These are phyloP conservation scores for Boletus subparvulus DNA, from an alignment of 768 basidiomycete genomes.

Conservation along the genomic window DNA sequence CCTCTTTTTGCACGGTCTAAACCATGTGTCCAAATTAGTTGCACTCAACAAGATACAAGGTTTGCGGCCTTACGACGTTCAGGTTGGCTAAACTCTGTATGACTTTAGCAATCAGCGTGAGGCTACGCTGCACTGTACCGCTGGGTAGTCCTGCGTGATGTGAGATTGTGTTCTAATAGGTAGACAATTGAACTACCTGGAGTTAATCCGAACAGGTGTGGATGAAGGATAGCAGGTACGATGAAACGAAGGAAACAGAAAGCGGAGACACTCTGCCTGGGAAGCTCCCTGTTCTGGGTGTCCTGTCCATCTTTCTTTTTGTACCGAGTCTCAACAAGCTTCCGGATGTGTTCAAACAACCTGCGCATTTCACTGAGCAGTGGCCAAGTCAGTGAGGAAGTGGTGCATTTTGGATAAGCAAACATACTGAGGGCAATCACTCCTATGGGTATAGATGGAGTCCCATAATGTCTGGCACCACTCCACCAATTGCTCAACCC, in stretches of 20 bases:
- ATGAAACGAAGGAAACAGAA: slow-evolving; percentile 90
- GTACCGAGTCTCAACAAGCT: slow-evolving; percentile 69
- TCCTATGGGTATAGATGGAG: slow-evolving; percentile 70
- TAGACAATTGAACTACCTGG: slow-evolving; percentile 50
- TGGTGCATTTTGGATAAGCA: slow-evolving; percentile 15
- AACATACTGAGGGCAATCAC: slow-evolving; percentile 71
- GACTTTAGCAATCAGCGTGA: slow-evolving; percentile 86
- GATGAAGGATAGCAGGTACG: slow-evolving; percentile 86
- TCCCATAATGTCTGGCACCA: slow-evolving; percentile 85
- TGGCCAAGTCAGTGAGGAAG: slow-evolving; percentile 4
- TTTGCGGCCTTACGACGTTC: slow-evolving; percentile 53
- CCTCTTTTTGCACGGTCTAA: slow-evolving; percentile 69
- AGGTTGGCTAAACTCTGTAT: slow-evolving; percentile 87
- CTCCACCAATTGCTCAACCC: slow-evolving; percentile 63
- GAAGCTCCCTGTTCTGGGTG: slow-evolving; percentile 54
- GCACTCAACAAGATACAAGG: neutral
- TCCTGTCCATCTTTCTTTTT: slow-evolving; percentile 40
- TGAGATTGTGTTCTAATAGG: slow-evolving; percentile 7
- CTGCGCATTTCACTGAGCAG: slow-evolving; percentile 63
- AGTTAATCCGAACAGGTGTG: slow-evolving; percentile 77
- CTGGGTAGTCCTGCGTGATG: slow-evolving; percentile 60
- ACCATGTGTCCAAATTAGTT: slow-evolving; percentile 2
- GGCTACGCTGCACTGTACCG: slow-evolving; percentile 67
- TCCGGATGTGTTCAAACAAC: slow-evolving; percentile 68
- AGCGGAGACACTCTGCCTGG: slow-evolving; percentile 82